Percentiles rank a stretch among this genome's conserved stretches.
Evolutionary conservation across 2,329 filamentous ascomycete species (phyloP).

Genomic region (Colletotrichum cuscutae): DNA sequence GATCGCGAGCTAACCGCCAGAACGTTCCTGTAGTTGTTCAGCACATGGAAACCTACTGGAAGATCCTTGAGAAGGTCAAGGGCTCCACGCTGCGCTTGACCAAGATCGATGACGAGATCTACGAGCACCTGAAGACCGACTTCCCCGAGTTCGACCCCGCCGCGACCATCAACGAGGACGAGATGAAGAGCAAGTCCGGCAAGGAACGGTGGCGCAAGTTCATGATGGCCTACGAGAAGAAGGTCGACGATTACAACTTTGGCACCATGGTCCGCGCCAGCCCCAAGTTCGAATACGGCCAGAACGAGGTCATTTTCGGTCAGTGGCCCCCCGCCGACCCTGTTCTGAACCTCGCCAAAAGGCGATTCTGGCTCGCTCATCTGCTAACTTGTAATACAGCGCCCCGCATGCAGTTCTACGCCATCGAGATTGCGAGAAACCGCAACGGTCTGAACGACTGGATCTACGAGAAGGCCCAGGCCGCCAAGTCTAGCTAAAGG

Average conservation of each 20-base stretch:
- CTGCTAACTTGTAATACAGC: conserved; percentile 46
- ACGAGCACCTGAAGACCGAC: conserved; percentile 84
- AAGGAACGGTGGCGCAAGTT: conserved; percentile 97
- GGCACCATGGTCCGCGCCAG: conserved; percentile 89
- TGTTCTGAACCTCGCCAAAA: background rate
- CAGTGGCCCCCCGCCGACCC: conserved; percentile 39
- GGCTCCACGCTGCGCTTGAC: conserved; percentile 92
- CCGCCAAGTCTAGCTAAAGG: conserved; percentile 55
- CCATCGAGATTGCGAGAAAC: conserved; percentile 74
- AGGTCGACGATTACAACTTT: conserved; percentile 97
- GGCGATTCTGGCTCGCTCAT: background rate
- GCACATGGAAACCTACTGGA: conserved; percentile 97
- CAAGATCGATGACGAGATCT: conserved; percentile 94
- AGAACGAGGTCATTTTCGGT: conserved; percentile 94
- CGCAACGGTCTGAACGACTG: conserved; percentile 92
- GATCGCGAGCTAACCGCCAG: background rate
- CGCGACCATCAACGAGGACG: conserved; percentile 84
- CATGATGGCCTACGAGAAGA: conserved; percentile 93
- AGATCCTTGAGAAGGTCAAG: conserved; percentile 88
- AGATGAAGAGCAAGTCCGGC: conserved; percentile 97
- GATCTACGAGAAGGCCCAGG: conserved; percentile 88
- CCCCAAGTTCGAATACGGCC: conserved; percentile 84
- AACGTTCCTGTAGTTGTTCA: conserved; percentile 72
- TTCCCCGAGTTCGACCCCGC: conserved; percentile 94
- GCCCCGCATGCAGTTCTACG: conserved; percentile 68